These are phyloP conservation scores for Phytophthora melonis DNA, from an alignment of 352 stramenopile genomes.

Conservation along the genomic window DNA sequence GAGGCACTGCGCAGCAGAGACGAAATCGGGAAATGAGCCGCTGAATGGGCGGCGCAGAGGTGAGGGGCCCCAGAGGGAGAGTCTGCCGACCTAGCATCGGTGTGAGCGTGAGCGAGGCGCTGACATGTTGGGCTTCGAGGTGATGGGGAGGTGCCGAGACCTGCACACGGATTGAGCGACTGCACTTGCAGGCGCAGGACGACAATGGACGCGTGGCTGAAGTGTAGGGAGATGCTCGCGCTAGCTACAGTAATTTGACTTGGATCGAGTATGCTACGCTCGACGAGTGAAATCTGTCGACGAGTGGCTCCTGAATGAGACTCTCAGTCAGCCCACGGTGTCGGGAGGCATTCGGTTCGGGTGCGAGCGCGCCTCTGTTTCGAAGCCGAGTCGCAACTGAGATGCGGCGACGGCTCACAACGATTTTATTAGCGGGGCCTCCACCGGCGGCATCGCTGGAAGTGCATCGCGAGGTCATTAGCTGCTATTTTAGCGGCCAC, in stretches of 20 bases:
- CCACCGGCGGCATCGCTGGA: no score
- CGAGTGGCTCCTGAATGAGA: neutral
- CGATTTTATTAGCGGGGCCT: no score
- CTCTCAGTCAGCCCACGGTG: neutral
- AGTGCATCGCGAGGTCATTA: no score
- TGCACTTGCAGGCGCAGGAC: neutral
- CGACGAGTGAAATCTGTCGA: slow-evolving; percentile 1
- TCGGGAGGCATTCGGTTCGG: slow-evolving; percentile 4
- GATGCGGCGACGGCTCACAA: no score
- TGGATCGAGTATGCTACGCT: neutral
- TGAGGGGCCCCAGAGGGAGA: neutral
- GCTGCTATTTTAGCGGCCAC: no score
- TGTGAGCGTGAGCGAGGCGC: slow-evolving; percentile 9
- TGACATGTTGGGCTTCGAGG: slow-evolving; percentile 1
- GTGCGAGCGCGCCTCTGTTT: neutral
- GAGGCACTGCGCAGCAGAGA: neutral
- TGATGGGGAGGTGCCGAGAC: slow-evolving; percentile 11
- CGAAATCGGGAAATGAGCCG: neutral
- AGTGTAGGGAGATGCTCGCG: neutral
- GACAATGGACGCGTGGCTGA: no score
- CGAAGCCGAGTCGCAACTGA: no score
- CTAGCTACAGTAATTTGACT: no score
- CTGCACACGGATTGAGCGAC: slow-evolving; percentile 4
- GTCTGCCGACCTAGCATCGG: neutral
- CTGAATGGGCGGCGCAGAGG: neutral